Conservation (phyloP, 2,329 filamentous ascomycete species). For the Cladosporium sp. region DNA sequence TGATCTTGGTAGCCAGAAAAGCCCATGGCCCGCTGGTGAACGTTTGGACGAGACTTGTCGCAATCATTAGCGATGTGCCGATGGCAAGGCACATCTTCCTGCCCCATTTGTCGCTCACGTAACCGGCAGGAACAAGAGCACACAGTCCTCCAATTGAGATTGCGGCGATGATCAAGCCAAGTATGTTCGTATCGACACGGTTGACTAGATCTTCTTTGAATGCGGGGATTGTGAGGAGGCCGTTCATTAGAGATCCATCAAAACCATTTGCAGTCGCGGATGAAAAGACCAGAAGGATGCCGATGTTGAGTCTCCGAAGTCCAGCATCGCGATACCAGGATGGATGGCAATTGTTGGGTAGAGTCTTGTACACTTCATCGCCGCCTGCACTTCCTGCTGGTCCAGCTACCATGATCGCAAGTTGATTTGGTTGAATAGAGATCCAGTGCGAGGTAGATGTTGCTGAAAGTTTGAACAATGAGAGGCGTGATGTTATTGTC, state of each 20-base stretch:
- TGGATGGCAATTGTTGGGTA: constrained; percentile 18
- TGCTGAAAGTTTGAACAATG: background rate
- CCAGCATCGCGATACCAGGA: constrained; percentile 20
- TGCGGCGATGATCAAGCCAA: constrained; percentile 25
- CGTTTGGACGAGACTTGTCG: background rate
- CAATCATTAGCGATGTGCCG: constrained; percentile 36
- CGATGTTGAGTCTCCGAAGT: constrained; percentile 16
- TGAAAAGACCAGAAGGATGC: constrained; percentile 12
- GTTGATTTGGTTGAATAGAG: background rate
- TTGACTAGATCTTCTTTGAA: constrained; percentile 11
- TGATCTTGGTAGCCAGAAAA: constrained; percentile 16
- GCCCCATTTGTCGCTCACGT: constrained; percentile 21
- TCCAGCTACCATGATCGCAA: constrained; percentile 6
- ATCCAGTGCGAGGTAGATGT: background rate
- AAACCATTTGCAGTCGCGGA: constrained; percentile 18
- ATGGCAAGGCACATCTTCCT: constrained; percentile 25
- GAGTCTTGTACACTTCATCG: constrained; percentile 17
- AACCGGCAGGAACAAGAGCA: constrained; percentile 19
- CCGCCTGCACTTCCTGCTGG: constrained; percentile 12
- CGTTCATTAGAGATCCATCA: constrained; percentile 26
- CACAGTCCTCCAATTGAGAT: constrained; percentile 20
- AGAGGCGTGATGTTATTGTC: background rate
- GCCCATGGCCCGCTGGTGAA: constrained; percentile 12
- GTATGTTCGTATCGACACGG: constrained; percentile 15
- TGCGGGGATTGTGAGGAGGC: constrained; percentile 22